Evolutionary conservation across 192 early-diverging fungal genomes (phyloP), one percentile per base, ranked within the genome.

Genomic region (Coemansia sp.): DNA sequence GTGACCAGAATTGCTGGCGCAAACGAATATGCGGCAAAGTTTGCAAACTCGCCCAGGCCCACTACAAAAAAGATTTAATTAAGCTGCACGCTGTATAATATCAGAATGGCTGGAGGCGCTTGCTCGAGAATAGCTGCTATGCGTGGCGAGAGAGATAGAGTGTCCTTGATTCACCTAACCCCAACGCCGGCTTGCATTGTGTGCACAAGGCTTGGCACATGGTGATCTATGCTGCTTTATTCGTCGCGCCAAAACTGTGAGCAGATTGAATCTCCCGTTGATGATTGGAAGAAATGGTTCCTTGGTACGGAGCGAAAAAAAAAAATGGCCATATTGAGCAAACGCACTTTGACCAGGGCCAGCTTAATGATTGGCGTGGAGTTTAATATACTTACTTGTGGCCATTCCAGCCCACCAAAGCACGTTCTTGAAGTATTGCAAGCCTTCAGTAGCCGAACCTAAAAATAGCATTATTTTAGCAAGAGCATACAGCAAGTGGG

Each of bases 1-100:
- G 94, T 97, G 5, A 97, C 92, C 40, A 97, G 81, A 66, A 97
- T 94, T 37, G 94, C 92, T 2, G 94, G 94, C 40, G 92, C 93
- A 84, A 91, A 97, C 32, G 90, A 88, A 66, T 97, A 97, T 11
- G 94, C 95, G 2, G 90, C 81, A 81, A 98, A 96, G 78, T 98
- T 98, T 53, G 90, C 90, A 54, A 91, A 78, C 80, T 97, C 94
- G 52, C 94, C 94, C 28, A 93, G 62, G 6, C 87, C 87, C 94
- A 97, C 90, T 92, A 81, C 46, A 65, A 5, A 15, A 44, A 11
- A 10, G 12, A 45, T 45, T 17, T 20, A 18, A 15, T 20, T 20
- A 45, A 11, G 17, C 17, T 10, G 10, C 38, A 39, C 36, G n/a
- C 38, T 39, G 38, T 39, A 10, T n/a, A 39, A n/a, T 14, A 39